phyloP scores from a whole-genome alignment of 305 asterid species.

The Euphrasia arctica region DNA sequence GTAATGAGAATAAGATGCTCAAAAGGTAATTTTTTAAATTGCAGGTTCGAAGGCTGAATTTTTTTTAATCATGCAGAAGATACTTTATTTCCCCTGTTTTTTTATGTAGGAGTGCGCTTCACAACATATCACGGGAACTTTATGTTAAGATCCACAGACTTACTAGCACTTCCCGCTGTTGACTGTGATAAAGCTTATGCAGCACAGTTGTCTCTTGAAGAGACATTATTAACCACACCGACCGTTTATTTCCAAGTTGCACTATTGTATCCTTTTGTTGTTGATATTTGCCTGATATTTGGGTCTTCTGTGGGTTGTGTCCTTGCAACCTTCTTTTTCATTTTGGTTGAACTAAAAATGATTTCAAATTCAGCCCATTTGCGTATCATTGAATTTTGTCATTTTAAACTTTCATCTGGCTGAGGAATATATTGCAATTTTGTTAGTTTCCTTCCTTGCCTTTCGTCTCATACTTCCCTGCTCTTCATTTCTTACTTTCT shows the following conservation, averaged over 20 bases:
- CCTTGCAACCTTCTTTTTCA: slow-evolving; percentile 3
- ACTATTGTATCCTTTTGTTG: slow-evolving; percentile 70
- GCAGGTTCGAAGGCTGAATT: slow-evolving; percentile 8
- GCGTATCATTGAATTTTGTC: slow-evolving; percentile 13
- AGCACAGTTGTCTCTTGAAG: slow-evolving; percentile 86
- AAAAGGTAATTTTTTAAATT: slow-evolving; percentile 49
- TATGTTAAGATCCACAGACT: slow-evolving; percentile 90
- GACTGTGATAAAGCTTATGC: slow-evolving; percentile 95
- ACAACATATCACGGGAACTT: slow-evolving; percentile 93
- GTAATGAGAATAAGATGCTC: slow-evolving; percentile 96
- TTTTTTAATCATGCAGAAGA: background rate
- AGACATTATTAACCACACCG: slow-evolving; percentile 69
- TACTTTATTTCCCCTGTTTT: background rate
- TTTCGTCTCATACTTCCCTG: background rate
- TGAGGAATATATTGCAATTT: slow-evolving; percentile 10
- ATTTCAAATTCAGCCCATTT: slow-evolving; percentile 12
- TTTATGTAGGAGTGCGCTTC: slow-evolving; percentile 69
- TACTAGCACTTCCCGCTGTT: slow-evolving; percentile 85
- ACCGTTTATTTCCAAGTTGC: slow-evolving; percentile 86
- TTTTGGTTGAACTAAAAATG: slow-evolving; percentile 21
- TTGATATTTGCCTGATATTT: slow-evolving; percentile 30
- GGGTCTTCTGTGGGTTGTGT: slow-evolving; percentile 40
- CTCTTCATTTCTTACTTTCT: no score
- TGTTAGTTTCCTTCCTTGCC: slow-evolving; percentile 4
- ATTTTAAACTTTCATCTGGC: slow-evolving; percentile 19